phyloP scores from a whole-genome alignment of 2,329 filamentous ascomycete species.

The Zarea fungicola region DNA sequence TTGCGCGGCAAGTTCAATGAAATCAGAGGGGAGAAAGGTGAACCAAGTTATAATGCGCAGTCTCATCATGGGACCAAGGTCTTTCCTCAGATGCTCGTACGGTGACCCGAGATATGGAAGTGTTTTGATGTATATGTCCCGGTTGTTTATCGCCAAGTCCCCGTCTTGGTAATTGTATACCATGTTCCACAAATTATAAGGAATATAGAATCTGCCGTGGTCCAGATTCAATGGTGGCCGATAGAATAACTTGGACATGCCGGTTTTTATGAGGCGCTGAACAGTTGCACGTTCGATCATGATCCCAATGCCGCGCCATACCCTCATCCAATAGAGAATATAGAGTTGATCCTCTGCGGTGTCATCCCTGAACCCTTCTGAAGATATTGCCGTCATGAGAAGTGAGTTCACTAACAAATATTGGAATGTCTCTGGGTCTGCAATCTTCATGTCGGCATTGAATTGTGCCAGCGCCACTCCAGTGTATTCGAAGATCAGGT shows the following conservation, averaged over 20 bases:
- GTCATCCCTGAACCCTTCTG: slow-evolving; percentile 45
- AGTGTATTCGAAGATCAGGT: neutral
- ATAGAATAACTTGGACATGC: slow-evolving; percentile 1
- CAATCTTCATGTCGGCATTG: slow-evolving; percentile 32
- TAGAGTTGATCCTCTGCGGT: slow-evolving; percentile 37
- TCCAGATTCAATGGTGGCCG: neutral
- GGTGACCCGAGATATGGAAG: slow-evolving; percentile 48
- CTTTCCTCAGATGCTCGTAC: slow-evolving; percentile 42
- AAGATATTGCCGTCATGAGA: slow-evolving; percentile 45
- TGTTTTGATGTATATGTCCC: slow-evolving; percentile 36
- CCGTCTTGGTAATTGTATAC: slow-evolving; percentile 27
- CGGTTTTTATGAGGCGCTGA: neutral
- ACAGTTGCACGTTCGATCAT: slow-evolving; percentile 4
- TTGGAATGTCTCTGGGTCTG: slow-evolving; percentile 39
- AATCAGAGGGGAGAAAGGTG: slow-evolving; percentile 42
- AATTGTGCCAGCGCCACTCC: neutral
- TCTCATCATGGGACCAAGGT: slow-evolving; percentile 39
- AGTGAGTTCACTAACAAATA: slow-evolving; percentile 49
- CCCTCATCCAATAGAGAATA: slow-evolving; percentile 50
- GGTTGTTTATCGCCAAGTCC: slow-evolving; percentile 34
- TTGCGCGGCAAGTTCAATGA: slow-evolving; percentile 39
- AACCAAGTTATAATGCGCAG: slow-evolving; percentile 49
- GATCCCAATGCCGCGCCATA: slow-evolving; percentile 46
- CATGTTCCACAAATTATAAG: neutral
- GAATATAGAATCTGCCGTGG: neutral